Conservation (phyloP, 2,329 filamentous ascomycete genomes). For the Colletotrichum chrysophilum region DNA sequence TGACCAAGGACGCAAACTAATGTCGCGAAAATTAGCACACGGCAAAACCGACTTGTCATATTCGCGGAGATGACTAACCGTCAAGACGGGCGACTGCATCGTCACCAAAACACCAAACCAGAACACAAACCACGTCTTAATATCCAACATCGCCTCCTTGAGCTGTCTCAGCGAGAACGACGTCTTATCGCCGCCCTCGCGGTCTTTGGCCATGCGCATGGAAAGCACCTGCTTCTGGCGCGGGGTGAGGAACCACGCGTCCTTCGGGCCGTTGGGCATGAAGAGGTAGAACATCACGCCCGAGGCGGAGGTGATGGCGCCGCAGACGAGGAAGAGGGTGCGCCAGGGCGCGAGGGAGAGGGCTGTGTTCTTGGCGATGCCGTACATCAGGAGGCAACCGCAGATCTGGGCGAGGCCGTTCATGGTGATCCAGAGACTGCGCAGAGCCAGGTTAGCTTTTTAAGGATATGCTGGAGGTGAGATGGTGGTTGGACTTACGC, state of each 20-base stretch:
- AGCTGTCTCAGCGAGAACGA: constrained; percentile 48
- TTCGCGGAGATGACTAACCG: constrained; percentile 25
- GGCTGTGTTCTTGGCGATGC: constrained; percentile 47
- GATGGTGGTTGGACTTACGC: constrained; percentile 15
- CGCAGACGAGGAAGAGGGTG: constrained; percentile 53
- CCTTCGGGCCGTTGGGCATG: constrained; percentile 50
- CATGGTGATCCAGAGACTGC: constrained; percentile 35
- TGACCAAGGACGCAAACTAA: constrained; percentile 43
- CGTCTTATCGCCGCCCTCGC: constrained; percentile 39
- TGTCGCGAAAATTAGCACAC: no score
- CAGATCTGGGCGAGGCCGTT: constrained; percentile 32
- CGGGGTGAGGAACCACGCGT: constrained; percentile 53
- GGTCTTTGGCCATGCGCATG: constrained; percentile 34
- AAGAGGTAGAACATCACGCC: constrained; percentile 50
- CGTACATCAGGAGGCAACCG: constrained; percentile 33
- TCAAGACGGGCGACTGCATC: constrained; percentile 49
- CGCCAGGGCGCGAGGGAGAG: constrained; percentile 49
- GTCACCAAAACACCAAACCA: constrained; percentile 51
- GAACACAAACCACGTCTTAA: constrained; percentile 49
- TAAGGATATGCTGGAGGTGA: rapidly evolving
- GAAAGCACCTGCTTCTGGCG: constrained; percentile 47
- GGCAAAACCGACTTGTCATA: no score
- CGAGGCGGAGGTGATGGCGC: constrained; percentile 46
- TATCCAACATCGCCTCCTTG: constrained; percentile 46
- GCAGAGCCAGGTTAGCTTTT: neutral